Evolutionary conservation across 2,329 filamentous ascomycete species (phyloP), one percentile per base, ranked within the genome.

Genomic region (Verticillium isaacii): DNA sequence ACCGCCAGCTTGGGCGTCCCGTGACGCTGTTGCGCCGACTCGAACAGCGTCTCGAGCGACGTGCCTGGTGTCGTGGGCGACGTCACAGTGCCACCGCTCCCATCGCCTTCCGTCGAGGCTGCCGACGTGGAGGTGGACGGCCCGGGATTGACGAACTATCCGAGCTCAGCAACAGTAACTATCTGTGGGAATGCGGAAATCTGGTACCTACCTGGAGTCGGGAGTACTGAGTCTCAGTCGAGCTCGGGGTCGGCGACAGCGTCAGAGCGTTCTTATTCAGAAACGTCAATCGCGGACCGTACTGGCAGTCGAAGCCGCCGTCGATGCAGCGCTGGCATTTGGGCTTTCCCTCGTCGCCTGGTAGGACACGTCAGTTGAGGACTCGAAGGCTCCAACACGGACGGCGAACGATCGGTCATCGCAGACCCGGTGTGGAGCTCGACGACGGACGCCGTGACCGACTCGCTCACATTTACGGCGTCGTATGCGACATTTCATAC

Each of bases 261-360:
- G 80, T 81, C 56, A 77, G 74, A 5, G 76, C 76, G 65, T 83
- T 83, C 67, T 82, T 82, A 8, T 77, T 73, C 2, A 82, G 67
- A 65, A 84, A 83, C 0, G 77, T 80, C 50, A 83, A 70, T 19
- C 76, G 72, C 3, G 77, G 74, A 12, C 78, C 78, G 66, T 83
- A 84, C 39, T 76, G 74, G 68, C 82, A 84, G 52, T 79, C 74
- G 34, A 81, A 77, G 9, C 75, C 75, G 37, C 80, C 78, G 1
- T 74, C 72, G 17, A 75, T 68, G 62, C 82, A 84, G 64, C 81
- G 79, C 54, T 75, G 76, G 54, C 82, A 85, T 2, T 69, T 69
- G 4, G 82, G 82, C 65, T 81, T 83, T 15, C 70, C 70, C 69
- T 84, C 82, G 62, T 84, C 81, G 63, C 82, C 80, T 83, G 61